These are phyloP conservation scores for Xylaria sp. DNA, from an alignment of 2,329 filamentous ascomycete genomes.

Conservation along the genomic window DNA sequence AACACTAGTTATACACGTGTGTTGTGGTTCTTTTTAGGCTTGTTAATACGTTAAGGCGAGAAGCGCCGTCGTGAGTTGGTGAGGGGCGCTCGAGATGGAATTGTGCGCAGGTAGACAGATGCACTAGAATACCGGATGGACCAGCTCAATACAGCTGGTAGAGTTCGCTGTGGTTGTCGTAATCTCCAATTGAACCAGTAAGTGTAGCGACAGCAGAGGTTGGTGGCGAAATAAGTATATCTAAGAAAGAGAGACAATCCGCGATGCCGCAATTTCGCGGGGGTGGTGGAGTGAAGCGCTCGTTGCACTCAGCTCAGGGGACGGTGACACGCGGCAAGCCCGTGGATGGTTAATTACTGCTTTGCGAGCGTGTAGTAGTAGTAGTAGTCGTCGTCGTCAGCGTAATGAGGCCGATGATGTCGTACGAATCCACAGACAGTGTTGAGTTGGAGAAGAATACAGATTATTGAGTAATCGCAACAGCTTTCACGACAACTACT, in stretches of 20 bases:
- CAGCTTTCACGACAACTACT: background rate
- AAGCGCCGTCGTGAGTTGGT: slow-evolving; percentile 21
- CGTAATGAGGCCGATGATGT: background rate
- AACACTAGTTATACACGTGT: background rate
- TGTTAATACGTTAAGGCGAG: background rate
- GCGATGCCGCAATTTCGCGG: background rate
- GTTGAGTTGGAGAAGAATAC: background rate
- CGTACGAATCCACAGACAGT: background rate
- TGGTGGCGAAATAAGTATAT: background rate
- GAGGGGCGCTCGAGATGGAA: slow-evolving; percentile 15
- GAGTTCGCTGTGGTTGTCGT: slow-evolving; percentile 8
- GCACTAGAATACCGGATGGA: slow-evolving; percentile 5
- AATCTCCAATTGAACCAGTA: slow-evolving; percentile 22
- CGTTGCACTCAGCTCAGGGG: slow-evolving; percentile 24
- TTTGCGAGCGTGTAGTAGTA: slow-evolving; percentile 9
- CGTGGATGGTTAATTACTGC: slow-evolving; percentile 15
- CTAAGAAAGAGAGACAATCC: slow-evolving; percentile 3
- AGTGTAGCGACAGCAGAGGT: background rate
- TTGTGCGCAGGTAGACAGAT: slow-evolving; percentile 8
- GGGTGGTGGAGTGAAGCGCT: slow-evolving; percentile 2
- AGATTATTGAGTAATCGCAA: background rate
- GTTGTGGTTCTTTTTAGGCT: slow-evolving; percentile 4
- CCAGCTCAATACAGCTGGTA: slow-evolving; percentile 1
- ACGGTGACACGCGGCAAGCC: slow-evolving; percentile 25
- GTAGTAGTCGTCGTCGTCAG: background rate